A percentile compares a stretch with the other conserved stretches of the same genome.
Evolutionary conservation across 208 protist genomes (phyloP).

Genomic region (Crithidia sp.): DNA sequence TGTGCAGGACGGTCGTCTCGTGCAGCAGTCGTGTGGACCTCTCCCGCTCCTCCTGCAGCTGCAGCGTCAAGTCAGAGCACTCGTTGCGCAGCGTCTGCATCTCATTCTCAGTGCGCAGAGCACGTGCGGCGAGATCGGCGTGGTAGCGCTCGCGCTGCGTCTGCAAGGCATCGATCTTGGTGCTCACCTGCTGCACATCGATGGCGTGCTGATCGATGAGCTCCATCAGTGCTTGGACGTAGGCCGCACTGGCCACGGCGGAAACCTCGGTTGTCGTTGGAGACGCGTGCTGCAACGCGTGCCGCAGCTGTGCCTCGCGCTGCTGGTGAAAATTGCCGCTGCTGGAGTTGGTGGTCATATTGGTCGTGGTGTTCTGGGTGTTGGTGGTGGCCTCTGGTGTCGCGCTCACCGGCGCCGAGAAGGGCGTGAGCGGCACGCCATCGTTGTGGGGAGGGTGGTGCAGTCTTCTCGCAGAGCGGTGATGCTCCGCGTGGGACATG

Average conservation of each 20-base stretch:
- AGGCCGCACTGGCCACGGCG: constrained; percentile 33
- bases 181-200: constrained; percentile 14
- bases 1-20: constrained; percentile 64
- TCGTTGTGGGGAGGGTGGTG: not conserved
- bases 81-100: constrained; percentile 49
- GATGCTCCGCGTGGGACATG: too few species aligned
- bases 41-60: constrained; percentile 78
- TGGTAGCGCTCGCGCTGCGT: constrained; percentile 22
- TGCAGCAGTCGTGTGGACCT: constrained; percentile 60
- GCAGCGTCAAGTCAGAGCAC: constrained; percentile 39
- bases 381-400: constrained; percentile 8
- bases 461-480: too few species aligned
- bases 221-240: constrained; percentile 37
- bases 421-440: constrained; percentile 5
- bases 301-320: constrained; percentile 26
- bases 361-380: constrained; percentile 1
- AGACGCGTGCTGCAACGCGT: constrained; percentile 15
- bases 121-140: constrained; percentile 29
- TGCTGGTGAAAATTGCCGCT: not conserved
- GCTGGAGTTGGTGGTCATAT: not conserved
- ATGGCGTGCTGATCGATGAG: constrained; percentile 29
- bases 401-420: constrained; percentile 18
- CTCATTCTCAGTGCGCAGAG: constrained; percentile 38
- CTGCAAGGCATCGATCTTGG: constrained; percentile 15
- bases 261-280: constrained; percentile 33